Conservation (phyloP, 2,329 filamentous ascomycete species). For the Waltergamsia citrina region DNA sequence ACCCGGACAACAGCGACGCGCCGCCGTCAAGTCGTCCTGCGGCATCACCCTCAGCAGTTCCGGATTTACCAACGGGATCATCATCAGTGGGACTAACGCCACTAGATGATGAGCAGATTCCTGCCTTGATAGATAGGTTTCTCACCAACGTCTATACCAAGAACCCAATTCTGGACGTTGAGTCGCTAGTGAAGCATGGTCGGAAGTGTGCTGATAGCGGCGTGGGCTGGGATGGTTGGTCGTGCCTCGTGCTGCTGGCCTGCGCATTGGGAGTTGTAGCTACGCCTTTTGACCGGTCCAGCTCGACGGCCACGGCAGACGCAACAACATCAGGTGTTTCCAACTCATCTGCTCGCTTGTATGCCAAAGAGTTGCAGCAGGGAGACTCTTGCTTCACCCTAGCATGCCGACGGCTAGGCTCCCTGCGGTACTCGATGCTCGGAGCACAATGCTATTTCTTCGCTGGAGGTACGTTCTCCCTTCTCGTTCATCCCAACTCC, state of each 20-base stretch:
- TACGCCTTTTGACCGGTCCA: slow-evolving; percentile 9
- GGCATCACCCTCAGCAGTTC: slow-evolving; percentile 1
- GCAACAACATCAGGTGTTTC: not conserved
- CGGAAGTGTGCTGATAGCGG: slow-evolving; percentile 12
- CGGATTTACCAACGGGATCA: slow-evolving; percentile 6
- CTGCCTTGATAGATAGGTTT: slow-evolving; percentile 12
- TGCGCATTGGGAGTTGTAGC: slow-evolving; percentile 11
- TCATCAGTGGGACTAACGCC: slow-evolving; percentile 5
- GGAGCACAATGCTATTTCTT: slow-evolving; percentile 26
- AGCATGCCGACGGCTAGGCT: slow-evolving; percentile 14
- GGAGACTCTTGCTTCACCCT: slow-evolving; percentile 14
- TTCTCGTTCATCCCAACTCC: not conserved
- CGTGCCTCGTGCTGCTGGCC: slow-evolving; percentile 13
- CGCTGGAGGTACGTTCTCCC: slow-evolving; percentile 14
- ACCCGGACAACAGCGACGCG: slow-evolving; percentile 2
- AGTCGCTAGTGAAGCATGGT: slow-evolving; percentile 10
- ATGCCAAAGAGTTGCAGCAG: slow-evolving; percentile 8
- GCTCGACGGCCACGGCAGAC: slow-evolving; percentile 1
- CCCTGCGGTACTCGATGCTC: slow-evolving; percentile 16
- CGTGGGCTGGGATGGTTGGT: slow-evolving; percentile 13
- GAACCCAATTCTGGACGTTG: slow-evolving; percentile 14
- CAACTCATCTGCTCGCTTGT: slow-evolving; percentile 5
- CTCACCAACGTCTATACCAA: slow-evolving; percentile 14
- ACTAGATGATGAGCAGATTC: slow-evolving; percentile 12
- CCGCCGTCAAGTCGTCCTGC: not conserved